Evolutionary conservation across 768 basidiomycete genomes (phyloP).

Genomic region (Gyrodon lividus): DNA sequence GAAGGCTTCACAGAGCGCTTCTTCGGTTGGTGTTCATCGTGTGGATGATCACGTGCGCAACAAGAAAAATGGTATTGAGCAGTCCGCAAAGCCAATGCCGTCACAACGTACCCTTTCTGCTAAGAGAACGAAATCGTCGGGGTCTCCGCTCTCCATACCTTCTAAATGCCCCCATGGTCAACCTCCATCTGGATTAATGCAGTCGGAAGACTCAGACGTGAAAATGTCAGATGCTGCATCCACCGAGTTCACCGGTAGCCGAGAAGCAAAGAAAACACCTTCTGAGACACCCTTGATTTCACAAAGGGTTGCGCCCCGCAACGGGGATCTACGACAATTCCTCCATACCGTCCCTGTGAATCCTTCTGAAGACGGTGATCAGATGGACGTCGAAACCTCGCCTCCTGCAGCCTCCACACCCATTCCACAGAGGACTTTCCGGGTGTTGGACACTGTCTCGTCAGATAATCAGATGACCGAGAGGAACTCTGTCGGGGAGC

Average conservation of each 20-base stretch:
- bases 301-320: not conserved
- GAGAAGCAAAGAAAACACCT: not conserved
- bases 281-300: not conserved
- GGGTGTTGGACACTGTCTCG: not conserved
- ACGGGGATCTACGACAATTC: not conserved
- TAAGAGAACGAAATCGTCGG: not conserved
- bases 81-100: not conserved
- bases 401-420: not conserved
- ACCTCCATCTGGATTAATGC: not conserved
- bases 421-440: not conserved
- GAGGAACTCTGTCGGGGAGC: not conserved
- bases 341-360: not conserved
- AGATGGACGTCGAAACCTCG: constrained; percentile 12
- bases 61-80: not conserved
- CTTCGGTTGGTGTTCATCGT: not conserved
- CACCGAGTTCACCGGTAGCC: not conserved
- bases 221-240: constrained; percentile 1
- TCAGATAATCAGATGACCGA: not conserved
- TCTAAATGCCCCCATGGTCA: not conserved
- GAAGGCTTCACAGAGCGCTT: constrained; percentile 7
- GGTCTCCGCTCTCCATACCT: not conserved
- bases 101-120: not conserved
- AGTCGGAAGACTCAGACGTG: constrained; percentile 1
- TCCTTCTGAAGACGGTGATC: constrained; percentile 9
- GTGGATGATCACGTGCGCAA: not conserved